Conservation (phyloP, 108 stramenopile species). For the Schizochytrium sp. region DNA sequence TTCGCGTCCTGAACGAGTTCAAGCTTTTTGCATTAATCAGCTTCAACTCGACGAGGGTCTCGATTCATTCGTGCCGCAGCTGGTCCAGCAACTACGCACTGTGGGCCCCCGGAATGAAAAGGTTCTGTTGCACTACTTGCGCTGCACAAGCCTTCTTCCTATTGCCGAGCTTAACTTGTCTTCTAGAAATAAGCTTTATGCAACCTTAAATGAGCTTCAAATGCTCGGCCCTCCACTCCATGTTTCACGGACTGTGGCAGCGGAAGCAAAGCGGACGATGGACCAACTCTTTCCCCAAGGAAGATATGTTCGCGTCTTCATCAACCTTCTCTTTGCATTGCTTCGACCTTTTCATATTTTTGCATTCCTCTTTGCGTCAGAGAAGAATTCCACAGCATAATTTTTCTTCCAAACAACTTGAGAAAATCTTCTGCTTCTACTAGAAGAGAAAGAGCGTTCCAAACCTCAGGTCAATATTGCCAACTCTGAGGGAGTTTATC, state of each 20-base stretch:
- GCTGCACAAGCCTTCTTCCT: neutral
- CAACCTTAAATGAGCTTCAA: slow-evolving; percentile 53
- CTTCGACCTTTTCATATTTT: slow-evolving; percentile 45
- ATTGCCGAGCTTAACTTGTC: slow-evolving; percentile 11
- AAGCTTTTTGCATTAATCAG: slow-evolving; percentile 28
- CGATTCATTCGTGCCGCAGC: slow-evolving; percentile 52
- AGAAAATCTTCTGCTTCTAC: too few relatives aligned
- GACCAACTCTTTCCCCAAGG: slow-evolving; percentile 41
- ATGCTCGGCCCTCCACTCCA: slow-evolving; percentile 35
- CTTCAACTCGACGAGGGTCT: slow-evolving; percentile 52
- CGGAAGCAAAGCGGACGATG: slow-evolving; percentile 14
- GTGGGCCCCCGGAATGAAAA: slow-evolving; percentile 9
- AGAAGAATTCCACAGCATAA: neutral
- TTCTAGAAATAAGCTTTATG: slow-evolving; percentile 46
- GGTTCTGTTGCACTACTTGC: slow-evolving; percentile 37
- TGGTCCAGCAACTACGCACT: slow-evolving; percentile 16
- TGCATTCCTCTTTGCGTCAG: neutral
- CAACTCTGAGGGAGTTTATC: too few relatives aligned
- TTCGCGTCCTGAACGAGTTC: slow-evolving; percentile 25
- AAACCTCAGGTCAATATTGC: too few relatives aligned
- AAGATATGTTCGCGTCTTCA: neutral
- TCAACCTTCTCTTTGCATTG: slow-evolving; percentile 36
- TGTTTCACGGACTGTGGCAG: neutral
- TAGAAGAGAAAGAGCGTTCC: too few relatives aligned
- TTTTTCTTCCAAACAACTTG: too few relatives aligned